phyloP scores from a whole-genome alignment of 176 grass and related monocot species.

The Oryza brachyantha region DNA sequence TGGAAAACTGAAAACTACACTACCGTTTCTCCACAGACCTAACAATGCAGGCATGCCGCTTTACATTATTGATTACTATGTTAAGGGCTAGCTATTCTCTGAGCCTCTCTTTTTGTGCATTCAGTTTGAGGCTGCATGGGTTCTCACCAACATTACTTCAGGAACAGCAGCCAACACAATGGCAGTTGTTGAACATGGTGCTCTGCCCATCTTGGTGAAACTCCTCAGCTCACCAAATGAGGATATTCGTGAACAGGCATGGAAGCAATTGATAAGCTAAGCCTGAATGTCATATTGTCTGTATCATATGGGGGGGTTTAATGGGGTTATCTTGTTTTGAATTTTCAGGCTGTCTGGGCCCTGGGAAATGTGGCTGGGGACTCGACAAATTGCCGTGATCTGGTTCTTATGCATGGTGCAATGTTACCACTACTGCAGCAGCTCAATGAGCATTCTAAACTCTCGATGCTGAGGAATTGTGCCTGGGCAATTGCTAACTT shows the following conservation, averaged over 20 bases:
- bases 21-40: not conserved
- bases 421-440: conserved; percentile 36
- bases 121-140: conserved; percentile 74
- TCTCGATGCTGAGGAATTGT: conserved; percentile 57
- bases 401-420: conserved; percentile 45
- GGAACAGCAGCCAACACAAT: conserved; percentile 54
- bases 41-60: not conserved
- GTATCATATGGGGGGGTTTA: not conserved
- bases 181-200: conserved; percentile 50
- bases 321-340: conserved; percentile 4
- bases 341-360: conserved; percentile 61
- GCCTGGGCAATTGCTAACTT: conserved; percentile 61
- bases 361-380: conserved; percentile 63
- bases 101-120: not conserved
- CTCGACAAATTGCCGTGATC: conserved; percentile 37
- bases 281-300: not conserved
- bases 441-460: conserved; percentile 46
- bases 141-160: conserved; percentile 54
- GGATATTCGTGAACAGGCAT: conserved; percentile 64
- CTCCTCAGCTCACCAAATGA: conserved; percentile 56
- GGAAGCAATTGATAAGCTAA: not conserved
- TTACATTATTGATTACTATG: not conserved
- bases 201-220: conserved; percentile 46
- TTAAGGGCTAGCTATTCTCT: not conserved
- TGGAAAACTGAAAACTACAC: not conserved